These are phyloP conservation scores for Pseudopithomyces chartarum DNA, from an alignment of 2,329 filamentous ascomycete genomes.

Conservation along the genomic window DNA sequence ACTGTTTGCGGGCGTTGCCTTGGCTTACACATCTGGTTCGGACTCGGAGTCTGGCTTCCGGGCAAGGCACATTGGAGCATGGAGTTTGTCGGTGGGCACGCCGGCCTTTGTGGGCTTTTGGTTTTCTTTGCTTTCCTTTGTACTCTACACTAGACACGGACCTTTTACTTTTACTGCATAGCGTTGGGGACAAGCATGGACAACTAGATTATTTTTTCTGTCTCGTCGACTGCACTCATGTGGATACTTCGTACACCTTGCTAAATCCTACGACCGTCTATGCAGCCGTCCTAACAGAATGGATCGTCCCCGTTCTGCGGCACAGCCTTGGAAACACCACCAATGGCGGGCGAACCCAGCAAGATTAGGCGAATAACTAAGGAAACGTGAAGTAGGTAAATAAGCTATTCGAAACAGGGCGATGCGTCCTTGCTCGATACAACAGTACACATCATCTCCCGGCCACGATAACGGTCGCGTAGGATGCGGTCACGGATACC, in stretches of 20 bases:
- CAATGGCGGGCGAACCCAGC: background rate
- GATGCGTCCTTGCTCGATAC: background rate
- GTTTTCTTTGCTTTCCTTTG: background rate
- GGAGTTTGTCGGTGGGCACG: background rate
- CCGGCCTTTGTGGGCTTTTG: too few relatives aligned
- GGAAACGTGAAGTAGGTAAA: background rate
- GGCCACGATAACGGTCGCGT: background rate
- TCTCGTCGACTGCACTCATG: background rate
- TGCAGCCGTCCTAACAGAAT: background rate
- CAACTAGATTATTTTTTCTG: background rate
- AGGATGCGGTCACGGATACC: background rate
- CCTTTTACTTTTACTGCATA: constrained; percentile 4
- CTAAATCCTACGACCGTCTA: background rate
- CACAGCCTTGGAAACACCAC: background rate
- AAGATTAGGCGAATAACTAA: background rate
- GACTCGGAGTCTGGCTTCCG: background rate
- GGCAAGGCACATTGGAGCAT: constrained; percentile 1
- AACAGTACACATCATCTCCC: background rate
- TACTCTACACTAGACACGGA: background rate
- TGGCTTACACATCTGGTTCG: constrained; percentile 3
- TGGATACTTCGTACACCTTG: background rate
- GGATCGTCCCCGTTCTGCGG: background rate
- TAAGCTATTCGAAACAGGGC: background rate
- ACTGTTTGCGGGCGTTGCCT: background rate
- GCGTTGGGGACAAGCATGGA: constrained; percentile 3